Percentiles rank a stretch among this genome's conserved stretches.
Evolutionary conservation across 2,329 filamentous ascomycete species (phyloP).

Genomic region (Penicillium sp.): DNA sequence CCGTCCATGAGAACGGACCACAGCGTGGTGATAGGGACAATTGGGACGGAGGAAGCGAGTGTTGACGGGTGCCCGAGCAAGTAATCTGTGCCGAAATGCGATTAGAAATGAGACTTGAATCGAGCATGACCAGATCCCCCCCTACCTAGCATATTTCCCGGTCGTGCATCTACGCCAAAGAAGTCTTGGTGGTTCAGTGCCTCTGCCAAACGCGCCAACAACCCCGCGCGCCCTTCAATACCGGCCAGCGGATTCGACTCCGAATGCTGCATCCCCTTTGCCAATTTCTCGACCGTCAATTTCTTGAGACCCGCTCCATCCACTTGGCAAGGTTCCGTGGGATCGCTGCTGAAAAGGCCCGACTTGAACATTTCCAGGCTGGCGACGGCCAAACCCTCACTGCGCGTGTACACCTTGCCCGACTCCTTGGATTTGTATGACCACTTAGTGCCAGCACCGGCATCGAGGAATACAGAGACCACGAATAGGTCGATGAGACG

Average conservation of each 20-base stretch:
- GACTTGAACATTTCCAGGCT: conserved; percentile 91
- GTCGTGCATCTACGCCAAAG: conserved; percentile 80
- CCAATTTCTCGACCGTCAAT: conserved; percentile 73
- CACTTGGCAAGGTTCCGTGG: conserved; percentile 80
- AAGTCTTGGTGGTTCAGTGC: conserved; percentile 79
- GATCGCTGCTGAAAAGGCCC: conserved; percentile 83
- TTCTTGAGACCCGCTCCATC: conserved; percentile 77
- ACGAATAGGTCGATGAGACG: conserved; percentile 64
- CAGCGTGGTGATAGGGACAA: conserved; percentile 81
- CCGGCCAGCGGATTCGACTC: conserved; percentile 81
- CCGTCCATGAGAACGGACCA: conserved; percentile 92
- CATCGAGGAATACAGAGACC: conserved; percentile 61
- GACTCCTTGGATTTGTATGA: conserved; percentile 90
- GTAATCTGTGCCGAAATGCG: conserved; percentile 64
- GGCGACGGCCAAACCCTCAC: conserved; percentile 81
- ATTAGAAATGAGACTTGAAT: conserved; percentile 1
- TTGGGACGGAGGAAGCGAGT: conserved; percentile 82
- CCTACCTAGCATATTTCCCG: conserved; percentile 91
- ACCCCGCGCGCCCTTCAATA: conserved; percentile 77
- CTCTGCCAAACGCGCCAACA: conserved; percentile 73
- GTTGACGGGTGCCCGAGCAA: conserved; percentile 90
- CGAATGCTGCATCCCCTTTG: conserved; percentile 80
- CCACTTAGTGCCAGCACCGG: conserved; percentile 88
- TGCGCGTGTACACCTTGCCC: conserved; percentile 76
- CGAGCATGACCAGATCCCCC: background rate